Conservation (phyloP, 1,284 basidiomycete genomes). For the Fomitiporia mediterranea region DNA sequence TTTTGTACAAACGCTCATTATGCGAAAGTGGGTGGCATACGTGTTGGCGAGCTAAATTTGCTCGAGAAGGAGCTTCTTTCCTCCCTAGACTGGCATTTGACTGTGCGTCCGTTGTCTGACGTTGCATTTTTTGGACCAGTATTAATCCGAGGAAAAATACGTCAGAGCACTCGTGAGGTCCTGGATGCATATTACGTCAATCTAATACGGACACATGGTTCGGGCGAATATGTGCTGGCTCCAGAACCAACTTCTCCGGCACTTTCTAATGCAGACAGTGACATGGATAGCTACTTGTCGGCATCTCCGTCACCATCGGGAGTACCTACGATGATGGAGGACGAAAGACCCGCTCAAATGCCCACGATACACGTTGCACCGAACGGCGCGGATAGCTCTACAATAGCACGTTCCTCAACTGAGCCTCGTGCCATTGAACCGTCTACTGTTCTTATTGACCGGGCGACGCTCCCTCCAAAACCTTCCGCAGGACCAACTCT, state of each 20-base stretch:
- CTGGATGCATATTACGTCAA: constrained; percentile 83
- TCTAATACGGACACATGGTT: constrained; percentile 72
- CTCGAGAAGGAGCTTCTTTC: constrained; percentile 89
- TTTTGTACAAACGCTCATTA: constrained; percentile 93
- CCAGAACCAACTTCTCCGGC: constrained; percentile 28
- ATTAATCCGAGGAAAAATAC: constrained; percentile 1
- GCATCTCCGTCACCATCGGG: constrained; percentile 53
- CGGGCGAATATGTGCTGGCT: constrained; percentile 50
- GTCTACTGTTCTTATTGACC: constrained; percentile 51
- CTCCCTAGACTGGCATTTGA: constrained; percentile 88
- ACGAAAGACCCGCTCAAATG: not conserved
- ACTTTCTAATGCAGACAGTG: constrained; percentile 43
- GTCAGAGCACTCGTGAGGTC: constrained; percentile 72
- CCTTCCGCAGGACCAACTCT: constrained; percentile 56
- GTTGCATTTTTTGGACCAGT: constrained; percentile 23
- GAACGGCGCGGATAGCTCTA: not conserved
- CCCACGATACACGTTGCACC: constrained; percentile 7
- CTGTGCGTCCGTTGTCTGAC: constrained; percentile 54
- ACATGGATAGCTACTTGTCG: constrained; percentile 50
- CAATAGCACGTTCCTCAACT: not conserved
- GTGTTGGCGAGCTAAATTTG: constrained; percentile 83
- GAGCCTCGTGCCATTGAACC: constrained; percentile 32
- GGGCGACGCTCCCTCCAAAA: constrained; percentile 43
- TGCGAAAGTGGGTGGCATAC: constrained; percentile 91
- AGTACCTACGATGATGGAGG: constrained; percentile 21